Percentiles rank a stretch among this genome's conserved stretches.
Evolutionary conservation across 768 basidiomycete genomes (phyloP).

Genomic region (Mycena rebaudengoi): DNA sequence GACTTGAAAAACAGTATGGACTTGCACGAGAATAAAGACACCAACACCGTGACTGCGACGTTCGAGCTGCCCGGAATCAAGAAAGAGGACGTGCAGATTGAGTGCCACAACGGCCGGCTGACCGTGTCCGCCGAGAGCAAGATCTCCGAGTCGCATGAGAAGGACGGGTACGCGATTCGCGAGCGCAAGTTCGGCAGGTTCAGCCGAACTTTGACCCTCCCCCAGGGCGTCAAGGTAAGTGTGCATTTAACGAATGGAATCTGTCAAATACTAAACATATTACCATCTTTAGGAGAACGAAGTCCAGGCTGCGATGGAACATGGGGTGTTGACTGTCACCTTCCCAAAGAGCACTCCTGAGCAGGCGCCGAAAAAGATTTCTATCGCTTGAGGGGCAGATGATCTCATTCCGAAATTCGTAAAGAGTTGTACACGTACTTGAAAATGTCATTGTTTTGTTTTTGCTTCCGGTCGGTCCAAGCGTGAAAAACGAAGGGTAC

Average conservation of each 20-base stretch:
- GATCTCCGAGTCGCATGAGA: slow-evolving; percentile 44
- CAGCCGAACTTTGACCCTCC: slow-evolving; percentile 58
- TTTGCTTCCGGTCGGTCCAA: no score
- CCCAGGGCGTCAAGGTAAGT: slow-evolving; percentile 61
- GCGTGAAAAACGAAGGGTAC: no score
- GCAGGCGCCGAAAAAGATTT: slow-evolving; percentile 42
- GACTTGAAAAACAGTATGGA: slow-evolving; percentile 57
- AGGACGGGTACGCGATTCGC: slow-evolving; percentile 52
- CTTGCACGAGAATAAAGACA: slow-evolving; percentile 57
- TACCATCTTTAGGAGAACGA: slow-evolving; percentile 35
- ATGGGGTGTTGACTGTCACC: slow-evolving; percentile 58
- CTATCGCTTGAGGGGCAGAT: slow-evolving; percentile 36
- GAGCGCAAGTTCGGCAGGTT: slow-evolving; percentile 62
- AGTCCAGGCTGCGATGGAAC: slow-evolving; percentile 56
- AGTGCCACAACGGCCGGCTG: slow-evolving; percentile 59
- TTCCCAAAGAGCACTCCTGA: slow-evolving; percentile 60
- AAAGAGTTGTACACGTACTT: no score
- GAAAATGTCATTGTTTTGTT: no score
- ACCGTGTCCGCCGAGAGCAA: slow-evolving; percentile 61
- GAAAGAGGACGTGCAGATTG: slow-evolving; percentile 62
- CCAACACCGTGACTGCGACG: slow-evolving; percentile 62
- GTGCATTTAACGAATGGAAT: no score
- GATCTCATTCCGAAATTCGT: not conserved
- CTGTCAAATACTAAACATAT: no score
- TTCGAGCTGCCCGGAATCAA: slow-evolving; percentile 70